phyloP scores from a whole-genome alignment of 2,329 filamentous ascomycete species.

The Talaromyces verruculosus region DNA sequence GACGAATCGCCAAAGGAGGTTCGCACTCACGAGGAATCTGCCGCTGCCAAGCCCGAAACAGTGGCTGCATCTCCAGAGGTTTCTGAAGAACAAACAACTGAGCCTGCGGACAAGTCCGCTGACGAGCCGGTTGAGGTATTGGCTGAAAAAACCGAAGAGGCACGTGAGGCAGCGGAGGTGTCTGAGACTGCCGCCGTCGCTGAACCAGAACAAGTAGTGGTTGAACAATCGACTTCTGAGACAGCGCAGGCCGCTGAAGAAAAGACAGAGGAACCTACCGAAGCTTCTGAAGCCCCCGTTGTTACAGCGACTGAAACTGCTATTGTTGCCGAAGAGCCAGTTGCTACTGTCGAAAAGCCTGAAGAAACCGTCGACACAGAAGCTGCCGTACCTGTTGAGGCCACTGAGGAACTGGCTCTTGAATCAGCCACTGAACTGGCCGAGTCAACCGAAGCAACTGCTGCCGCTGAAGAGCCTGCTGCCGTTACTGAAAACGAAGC shows the following conservation, averaged over 20 bases:
- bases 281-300: not conserved
- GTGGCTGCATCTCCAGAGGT: not conserved
- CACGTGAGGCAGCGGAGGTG: not conserved
- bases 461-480: not conserved
- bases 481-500: not conserved
- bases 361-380: not conserved
- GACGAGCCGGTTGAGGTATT: not conserved
- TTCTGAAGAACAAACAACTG: not conserved
- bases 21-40: not conserved
- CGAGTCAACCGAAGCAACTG: not conserved
- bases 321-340: not conserved
- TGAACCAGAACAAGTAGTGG: not conserved
- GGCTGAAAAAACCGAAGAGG: not conserved
- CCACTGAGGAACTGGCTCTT: not conserved
- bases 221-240: not conserved
- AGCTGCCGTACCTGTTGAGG: not conserved
- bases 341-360: not conserved
- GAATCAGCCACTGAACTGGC: not conserved
- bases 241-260: conserved; percentile 8
- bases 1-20: not conserved
- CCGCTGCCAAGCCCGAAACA: not conserved
- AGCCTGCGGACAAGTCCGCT: not conserved
- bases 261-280: not conserved
- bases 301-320: not conserved
- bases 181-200: not conserved